Conservation (phyloP, 257 asterid species). For the Solanum dulcamara region DNA sequence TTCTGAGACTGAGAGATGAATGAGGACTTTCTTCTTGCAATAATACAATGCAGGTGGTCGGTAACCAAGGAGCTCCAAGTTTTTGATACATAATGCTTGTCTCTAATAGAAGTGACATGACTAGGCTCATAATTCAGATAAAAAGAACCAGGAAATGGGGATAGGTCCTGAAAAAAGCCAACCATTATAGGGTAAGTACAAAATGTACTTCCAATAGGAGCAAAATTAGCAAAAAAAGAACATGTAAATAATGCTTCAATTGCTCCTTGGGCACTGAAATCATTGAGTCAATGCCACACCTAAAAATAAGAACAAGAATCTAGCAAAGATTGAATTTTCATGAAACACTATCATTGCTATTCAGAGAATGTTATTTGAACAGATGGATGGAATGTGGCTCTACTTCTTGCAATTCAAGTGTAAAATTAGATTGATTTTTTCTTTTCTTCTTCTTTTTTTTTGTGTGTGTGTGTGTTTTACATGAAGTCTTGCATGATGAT, state of each 20-base stretch:
- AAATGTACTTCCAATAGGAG: background rate
- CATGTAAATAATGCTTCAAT: background rate
- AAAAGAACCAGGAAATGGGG: constrained; percentile 25
- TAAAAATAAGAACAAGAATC: background rate
- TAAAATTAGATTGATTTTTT: background rate
- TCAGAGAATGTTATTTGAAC: background rate
- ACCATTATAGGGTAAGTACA: background rate
- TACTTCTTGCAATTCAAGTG: background rate
- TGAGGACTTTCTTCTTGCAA: constrained; percentile 33
- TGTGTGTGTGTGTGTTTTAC: background rate
- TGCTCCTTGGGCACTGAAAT: background rate
- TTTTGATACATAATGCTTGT: constrained; percentile 16
- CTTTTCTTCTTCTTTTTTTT: background rate
- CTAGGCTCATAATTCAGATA: constrained; percentile 26
- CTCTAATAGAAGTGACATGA: constrained; percentile 16
- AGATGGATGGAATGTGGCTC: background rate
- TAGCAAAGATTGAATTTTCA: background rate
- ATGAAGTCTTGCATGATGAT: background rate
- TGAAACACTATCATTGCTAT: background rate
- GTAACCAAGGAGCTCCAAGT: constrained; percentile 45
- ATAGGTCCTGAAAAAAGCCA: constrained; percentile 50
- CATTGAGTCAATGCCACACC: background rate
- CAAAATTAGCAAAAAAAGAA: background rate
- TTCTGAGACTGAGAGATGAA: constrained; percentile 32
- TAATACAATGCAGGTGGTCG: constrained; percentile 31